Percentiles rank a stretch among this genome's conserved stretches.
These are phyloP conservation scores for Sporisorium graminicola DNA, from an alignment of 1,284 basidiomycete genomes.

Conservation along the genomic window DNA sequence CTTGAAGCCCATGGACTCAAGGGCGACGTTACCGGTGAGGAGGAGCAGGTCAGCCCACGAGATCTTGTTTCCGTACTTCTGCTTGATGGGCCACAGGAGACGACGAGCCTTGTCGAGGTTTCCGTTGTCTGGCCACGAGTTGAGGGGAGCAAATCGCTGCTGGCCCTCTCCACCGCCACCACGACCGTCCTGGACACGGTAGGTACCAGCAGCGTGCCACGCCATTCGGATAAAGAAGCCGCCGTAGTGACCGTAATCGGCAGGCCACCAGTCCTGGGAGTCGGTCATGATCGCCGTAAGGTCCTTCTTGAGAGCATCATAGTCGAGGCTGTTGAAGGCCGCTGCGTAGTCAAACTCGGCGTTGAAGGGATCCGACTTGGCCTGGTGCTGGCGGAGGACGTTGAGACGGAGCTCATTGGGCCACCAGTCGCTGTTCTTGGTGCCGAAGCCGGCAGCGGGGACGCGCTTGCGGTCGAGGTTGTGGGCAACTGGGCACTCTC, in stretches of 20 bases:
- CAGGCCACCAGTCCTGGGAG: slow-evolving; percentile 48
- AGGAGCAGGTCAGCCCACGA: slow-evolving; percentile 43
- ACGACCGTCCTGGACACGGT: slow-evolving; percentile 47
- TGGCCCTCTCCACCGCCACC: slow-evolving; percentile 47
- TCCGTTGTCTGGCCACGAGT: slow-evolving; percentile 50
- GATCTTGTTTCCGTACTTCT: slow-evolving; percentile 51
- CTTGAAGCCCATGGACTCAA: slow-evolving; percentile 52
- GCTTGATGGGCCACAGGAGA: slow-evolving; percentile 51
- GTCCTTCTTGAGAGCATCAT: slow-evolving; percentile 46
- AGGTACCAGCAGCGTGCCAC: slow-evolving; percentile 49
- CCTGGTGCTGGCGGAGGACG: slow-evolving; percentile 45
- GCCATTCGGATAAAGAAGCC: slow-evolving; percentile 47
- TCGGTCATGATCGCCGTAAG: slow-evolving; percentile 39
- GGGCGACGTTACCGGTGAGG: slow-evolving; percentile 42
- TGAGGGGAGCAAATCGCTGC: slow-evolving; percentile 48
- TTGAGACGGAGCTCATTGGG: slow-evolving; percentile 39
- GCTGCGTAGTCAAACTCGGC: slow-evolving; percentile 39
- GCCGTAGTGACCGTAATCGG: slow-evolving; percentile 48
- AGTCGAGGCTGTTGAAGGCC: slow-evolving; percentile 47
- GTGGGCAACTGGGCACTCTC: slow-evolving; percentile 45
- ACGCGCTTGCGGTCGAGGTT: slow-evolving; percentile 41
- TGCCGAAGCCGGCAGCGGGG: slow-evolving; percentile 34
- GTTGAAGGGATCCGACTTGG: slow-evolving; percentile 36
- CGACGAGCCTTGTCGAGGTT: slow-evolving; percentile 49
- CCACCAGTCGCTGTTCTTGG: slow-evolving; percentile 47